Conservation (phyloP, 805 yeast genomes). For the Candida dajiaensis region DNA sequence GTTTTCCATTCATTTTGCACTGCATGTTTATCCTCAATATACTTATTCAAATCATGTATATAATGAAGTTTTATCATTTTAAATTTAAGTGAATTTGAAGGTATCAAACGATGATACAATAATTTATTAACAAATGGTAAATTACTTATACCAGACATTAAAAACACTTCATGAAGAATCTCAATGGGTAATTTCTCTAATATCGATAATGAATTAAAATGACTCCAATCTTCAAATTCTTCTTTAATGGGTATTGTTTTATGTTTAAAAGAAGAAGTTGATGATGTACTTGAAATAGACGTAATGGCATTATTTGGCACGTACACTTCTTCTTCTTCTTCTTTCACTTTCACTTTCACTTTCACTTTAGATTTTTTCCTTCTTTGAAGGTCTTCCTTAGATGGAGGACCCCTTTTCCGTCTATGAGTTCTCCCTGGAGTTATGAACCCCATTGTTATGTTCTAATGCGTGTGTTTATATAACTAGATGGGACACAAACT, state of each 20-base stretch:
- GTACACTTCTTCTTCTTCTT: neutral
- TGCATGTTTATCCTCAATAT: neutral
- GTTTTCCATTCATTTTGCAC: neutral
- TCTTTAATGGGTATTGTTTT: neutral
- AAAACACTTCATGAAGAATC: slow-evolving; percentile 33
- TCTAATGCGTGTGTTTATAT: too few species aligned
- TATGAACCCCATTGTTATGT: slow-evolving; percentile 3
- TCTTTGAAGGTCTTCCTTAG: neutral
- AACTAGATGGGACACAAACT: too few species aligned
- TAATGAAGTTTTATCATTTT: slow-evolving; percentile 14
- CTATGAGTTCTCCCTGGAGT: slow-evolving; percentile 1
- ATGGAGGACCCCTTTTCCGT: neutral
- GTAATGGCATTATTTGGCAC: neutral
- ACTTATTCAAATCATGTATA: slow-evolving; percentile 15
- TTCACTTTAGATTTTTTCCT: neutral
- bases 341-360: neutral
- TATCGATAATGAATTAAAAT: slow-evolving; percentile 6
- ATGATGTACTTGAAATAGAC: neutral
- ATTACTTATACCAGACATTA: slow-evolving; percentile 29
- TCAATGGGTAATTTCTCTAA: slow-evolving; percentile 38
- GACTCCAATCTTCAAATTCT: neutral
- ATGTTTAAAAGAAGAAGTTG: neutral
- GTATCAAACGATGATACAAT: slow-evolving; percentile 22
- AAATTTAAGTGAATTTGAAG: slow-evolving; percentile 20
- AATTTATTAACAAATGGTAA: slow-evolving; percentile 31